These are phyloP conservation scores for Telopea speciosissima DNA, from an alignment of 177 flowering plant species.

Conservation along the genomic window DNA sequence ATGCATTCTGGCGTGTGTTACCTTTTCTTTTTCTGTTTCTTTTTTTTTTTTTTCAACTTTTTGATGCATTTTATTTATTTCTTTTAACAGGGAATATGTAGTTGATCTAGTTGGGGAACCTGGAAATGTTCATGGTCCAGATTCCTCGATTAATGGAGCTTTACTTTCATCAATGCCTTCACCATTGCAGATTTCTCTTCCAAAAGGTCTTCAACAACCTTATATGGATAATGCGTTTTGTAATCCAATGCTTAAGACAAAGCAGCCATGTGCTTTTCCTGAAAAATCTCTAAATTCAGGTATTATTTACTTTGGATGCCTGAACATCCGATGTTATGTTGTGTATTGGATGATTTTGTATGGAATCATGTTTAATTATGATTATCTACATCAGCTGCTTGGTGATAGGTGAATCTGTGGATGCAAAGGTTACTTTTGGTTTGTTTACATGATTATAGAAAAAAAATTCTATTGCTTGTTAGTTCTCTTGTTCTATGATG, in stretches of 20 bases:
- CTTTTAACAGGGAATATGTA: slow-evolving; percentile 75
- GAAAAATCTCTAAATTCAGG: slow-evolving; percentile 38
- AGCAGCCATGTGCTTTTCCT: slow-evolving; percentile 20
- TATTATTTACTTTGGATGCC: slow-evolving; percentile 18
- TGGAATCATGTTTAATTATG: neutral
- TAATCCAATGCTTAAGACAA: slow-evolving; percentile 24
- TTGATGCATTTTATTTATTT: neutral
- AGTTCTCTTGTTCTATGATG: neutral
- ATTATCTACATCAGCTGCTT: neutral
- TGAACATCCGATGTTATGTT: neutral
- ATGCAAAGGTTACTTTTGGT: neutral
- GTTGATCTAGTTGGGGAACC: slow-evolving; percentile 94
- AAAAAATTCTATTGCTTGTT: neutral
- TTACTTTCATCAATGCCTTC: slow-evolving; percentile 58
- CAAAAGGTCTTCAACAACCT: slow-evolving; percentile 47
- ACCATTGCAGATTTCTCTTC: slow-evolving; percentile 59
- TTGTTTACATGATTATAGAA: neutral
- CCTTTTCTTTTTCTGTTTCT: too few species aligned
- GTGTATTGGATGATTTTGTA: neutral
- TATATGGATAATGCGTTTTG: slow-evolving; percentile 25
- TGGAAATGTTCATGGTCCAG: slow-evolving; percentile 79
- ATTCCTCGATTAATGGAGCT: slow-evolving; percentile 76
- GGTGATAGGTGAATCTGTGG: neutral
- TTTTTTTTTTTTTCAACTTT: neutral
- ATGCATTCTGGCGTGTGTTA: neutral